Evolutionary conservation across 768 basidiomycete species (phyloP), one percentile per base, ranked within the genome.

Genomic region (Lentinula aciculospora): DNA sequence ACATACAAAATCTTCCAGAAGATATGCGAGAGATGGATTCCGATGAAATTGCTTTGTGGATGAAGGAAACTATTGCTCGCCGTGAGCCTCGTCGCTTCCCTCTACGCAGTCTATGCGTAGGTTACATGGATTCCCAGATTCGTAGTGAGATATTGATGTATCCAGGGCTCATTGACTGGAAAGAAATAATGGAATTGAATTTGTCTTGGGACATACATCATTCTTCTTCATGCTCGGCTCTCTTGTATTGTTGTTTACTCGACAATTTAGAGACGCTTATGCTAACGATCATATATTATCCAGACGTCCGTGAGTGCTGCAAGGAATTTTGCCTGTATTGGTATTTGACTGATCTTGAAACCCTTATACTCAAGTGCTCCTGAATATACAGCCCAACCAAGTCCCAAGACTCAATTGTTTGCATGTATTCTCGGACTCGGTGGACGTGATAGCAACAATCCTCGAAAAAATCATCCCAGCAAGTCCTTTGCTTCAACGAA

Each of bases 161-260:
- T 32, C 47, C 47, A 7, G 29, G 19, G 7, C 17, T 49, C 47
- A 49, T 49, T 17, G 47, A 49, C 15, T 49, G 47, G 47, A 17
- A 49, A 15, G 29, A 25, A 31, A 31, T 49, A 5, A 28, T 29
- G 47, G 8, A 28, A 8, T 31, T 49, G 28, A 49, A 49, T 29
- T 8, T 49, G 29, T 29, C 17, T 19, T 49, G 47, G 47, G 25
- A 28, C 15, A 49, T 13, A 31, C 15, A 49, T 4, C 25, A 17
- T 32, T 29, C 47, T 13, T 29, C 47, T 49, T 49, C 47, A 17
- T 49, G 47, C 13, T 28, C 47, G 29, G 19, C 29, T 3, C 47
- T 49, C 29, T 29, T 49, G 47, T 28, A 49, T 49, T 28, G 47
- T 49, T 49, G 47, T n/a, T 49, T 49, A 19, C 47, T 29, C 47